These are phyloP conservation scores for Tylopilus sp. DNA, from an alignment of 1,284 basidiomycete genomes.

Conservation along the genomic window DNA sequence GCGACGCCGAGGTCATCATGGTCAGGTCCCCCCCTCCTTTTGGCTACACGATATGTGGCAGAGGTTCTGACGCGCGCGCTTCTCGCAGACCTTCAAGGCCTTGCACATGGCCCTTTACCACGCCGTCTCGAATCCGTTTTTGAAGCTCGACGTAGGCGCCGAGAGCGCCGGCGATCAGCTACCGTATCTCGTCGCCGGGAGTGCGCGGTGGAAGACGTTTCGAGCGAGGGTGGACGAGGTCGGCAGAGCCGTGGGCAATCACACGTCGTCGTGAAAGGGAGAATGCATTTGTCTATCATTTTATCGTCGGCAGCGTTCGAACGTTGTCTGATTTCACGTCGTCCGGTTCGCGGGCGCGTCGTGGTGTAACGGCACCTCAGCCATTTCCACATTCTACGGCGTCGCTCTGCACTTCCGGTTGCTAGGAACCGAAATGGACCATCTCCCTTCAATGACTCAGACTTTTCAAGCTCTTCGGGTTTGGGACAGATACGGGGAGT, in stretches of 20 bases:
- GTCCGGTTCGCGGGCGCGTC: slow-evolving; percentile 25
- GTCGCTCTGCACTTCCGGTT: slow-evolving; percentile 10
- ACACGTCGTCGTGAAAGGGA: slow-evolving; percentile 4
- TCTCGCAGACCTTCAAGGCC: slow-evolving; percentile 68
- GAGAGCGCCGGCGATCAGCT: slow-evolving; percentile 50
- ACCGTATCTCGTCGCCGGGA: slow-evolving; percentile 54
- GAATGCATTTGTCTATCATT: background rate
- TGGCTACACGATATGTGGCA: background rate
- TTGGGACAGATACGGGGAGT: slow-evolving; percentile 88
- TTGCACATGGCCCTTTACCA: slow-evolving; percentile 76
- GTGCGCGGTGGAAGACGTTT: slow-evolving; percentile 64
- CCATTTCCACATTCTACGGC: slow-evolving; percentile 24
- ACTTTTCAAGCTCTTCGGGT: slow-evolving; percentile 51
- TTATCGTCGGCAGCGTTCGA: background rate
- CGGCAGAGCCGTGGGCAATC: slow-evolving; percentile 46
- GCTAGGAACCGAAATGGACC: slow-evolving; percentile 51
- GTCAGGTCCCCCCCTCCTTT: slow-evolving; percentile 48
- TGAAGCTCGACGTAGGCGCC: slow-evolving; percentile 50
- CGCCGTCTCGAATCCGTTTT: slow-evolving; percentile 73
- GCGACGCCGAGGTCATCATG: slow-evolving; percentile 65
- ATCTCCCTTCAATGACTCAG: slow-evolving; percentile 75
- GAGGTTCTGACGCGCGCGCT: background rate
- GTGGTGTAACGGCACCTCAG: slow-evolving; percentile 29
- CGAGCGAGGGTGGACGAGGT: slow-evolving; percentile 68
- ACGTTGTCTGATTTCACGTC: background rate